phyloP scores from a whole-genome alignment of 768 basidiomycete species.

The Pisolithus orientalis region DNA sequence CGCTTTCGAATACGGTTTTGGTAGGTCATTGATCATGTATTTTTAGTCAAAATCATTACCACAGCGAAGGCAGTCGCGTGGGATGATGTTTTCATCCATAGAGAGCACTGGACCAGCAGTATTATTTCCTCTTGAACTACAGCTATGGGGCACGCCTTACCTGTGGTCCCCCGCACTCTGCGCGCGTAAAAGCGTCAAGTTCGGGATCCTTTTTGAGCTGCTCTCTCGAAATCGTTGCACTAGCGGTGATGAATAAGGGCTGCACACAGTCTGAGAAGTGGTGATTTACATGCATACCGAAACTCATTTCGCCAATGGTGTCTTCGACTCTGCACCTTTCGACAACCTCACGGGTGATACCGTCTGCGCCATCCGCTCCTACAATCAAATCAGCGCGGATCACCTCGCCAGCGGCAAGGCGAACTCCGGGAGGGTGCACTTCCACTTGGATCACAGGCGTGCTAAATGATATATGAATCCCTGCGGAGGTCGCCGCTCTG shows the following conservation, averaged over 20 bases:
- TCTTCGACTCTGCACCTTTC: constrained; percentile 22
- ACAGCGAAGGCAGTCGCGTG: constrained; percentile 12
- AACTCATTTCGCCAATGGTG: constrained; percentile 17
- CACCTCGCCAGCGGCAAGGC: constrained; percentile 35
- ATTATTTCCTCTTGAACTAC: background rate
- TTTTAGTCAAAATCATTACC: constrained; percentile 3
- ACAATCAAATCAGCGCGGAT: constrained; percentile 46
- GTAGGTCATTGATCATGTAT: background rate
- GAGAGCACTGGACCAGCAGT: constrained; percentile 7
- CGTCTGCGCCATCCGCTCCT: constrained; percentile 51
- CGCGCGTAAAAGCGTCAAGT: constrained; percentile 20
- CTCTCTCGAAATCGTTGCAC: constrained; percentile 21
- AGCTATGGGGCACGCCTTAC: constrained; percentile 3
- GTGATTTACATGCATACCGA: constrained; percentile 38
- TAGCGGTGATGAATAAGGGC: too few species aligned
- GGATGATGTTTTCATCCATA: constrained; percentile 14
- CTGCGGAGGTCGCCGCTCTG: constrained; percentile 39
- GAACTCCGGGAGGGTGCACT: constrained; percentile 18
- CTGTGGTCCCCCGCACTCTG: constrained; percentile 10
- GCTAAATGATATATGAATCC: constrained; percentile 41
- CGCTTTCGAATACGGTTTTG: constrained; percentile 4
- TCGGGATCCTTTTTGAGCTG: constrained; percentile 35
- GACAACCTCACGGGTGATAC: constrained; percentile 31
- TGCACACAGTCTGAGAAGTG: background rate
- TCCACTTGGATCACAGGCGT: constrained; percentile 26